Evolutionary conservation across 176 grass and related monocot genomes (phyloP), one percentile per base, ranked within the genome.

Genomic region (Neostapfia colusana): DNA sequence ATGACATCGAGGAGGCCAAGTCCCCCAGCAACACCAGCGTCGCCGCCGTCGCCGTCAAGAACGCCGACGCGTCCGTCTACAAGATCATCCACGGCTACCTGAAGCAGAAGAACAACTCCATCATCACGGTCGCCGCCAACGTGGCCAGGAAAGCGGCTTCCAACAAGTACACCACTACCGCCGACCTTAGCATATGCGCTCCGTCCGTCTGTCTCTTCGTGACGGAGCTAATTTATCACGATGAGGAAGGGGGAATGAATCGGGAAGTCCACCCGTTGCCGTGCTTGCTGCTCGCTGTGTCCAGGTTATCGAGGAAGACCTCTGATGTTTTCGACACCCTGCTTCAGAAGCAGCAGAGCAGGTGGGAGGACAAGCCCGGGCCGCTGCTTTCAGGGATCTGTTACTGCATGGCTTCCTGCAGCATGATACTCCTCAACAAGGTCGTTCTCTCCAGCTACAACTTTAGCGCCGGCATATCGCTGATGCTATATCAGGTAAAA

Each of bases 361-460:
- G 53, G 79, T 68, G 20, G 75, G 90, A 66, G 18, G 86, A 74
- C 9, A 90, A 76, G 56, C 60, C 85, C 10, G 88, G 83, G 17
- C 65, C 93, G 55, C 62, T 97, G 58, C 63, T 93, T 36, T 88
- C 93, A 2, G 90, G 90, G 10, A 77, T 90, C 24, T 87, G 77
- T 58, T 97, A 93, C 77, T 97, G 93, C 44, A 73, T 90, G 21
- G 83, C 90, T 45, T 93, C 93, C 46, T 97, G 93, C 82, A 89
- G 90, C 80, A 97, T 97, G 93, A 93, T 97, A 86, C 80, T 97
- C 80, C 88, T 97, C 58, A 97, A 97, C 74, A 97, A 97, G 50
- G 87, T 90, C 21, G 90, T 88, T 80, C 90, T 97, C 62, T 97
- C 93, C 55, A 36, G 82, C 69, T 97, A 90, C 75, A 86, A 88